Percentiles rank a stretch among this genome's conserved stretches.
phyloP scores from a whole-genome alignment of 495 filamentous ascomycete species.

The Lineolata rhizophorae region DNA sequence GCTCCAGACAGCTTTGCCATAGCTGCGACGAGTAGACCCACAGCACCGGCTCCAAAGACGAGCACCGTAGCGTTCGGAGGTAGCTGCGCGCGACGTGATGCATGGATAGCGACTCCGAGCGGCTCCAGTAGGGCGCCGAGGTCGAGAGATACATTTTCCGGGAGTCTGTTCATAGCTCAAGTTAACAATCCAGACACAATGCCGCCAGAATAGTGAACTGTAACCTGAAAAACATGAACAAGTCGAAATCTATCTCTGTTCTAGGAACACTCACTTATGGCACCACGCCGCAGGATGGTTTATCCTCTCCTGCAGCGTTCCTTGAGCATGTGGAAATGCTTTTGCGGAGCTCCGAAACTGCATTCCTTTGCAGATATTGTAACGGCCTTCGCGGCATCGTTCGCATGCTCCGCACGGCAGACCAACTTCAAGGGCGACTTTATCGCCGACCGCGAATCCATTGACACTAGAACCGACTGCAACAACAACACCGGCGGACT shows the following conservation, averaged over 20 bases:
- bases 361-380: slow-evolving; percentile 73
- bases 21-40: slow-evolving; percentile 56
- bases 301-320: slow-evolving; percentile 59
- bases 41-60: slow-evolving; percentile 62
- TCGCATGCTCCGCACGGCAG: slow-evolving; percentile 51
- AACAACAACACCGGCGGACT: slow-evolving; percentile 33
- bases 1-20: slow-evolving; percentile 44
- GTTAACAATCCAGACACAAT: too few relatives aligned
- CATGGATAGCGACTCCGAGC: slow-evolving; percentile 60
- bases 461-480: slow-evolving; percentile 28
- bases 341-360: slow-evolving; percentile 63
- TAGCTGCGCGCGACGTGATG: slow-evolving; percentile 36
- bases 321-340: slow-evolving; percentile 55
- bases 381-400: slow-evolving; percentile 43
- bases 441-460: slow-evolving; percentile 33
- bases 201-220: neutral
- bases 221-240: neutral
- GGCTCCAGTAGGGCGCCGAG: slow-evolving; percentile 63
- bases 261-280: slow-evolving; percentile 33
- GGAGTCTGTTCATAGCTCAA: slow-evolving; percentile 31
- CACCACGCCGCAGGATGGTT: slow-evolving; percentile 52
- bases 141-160: slow-evolving; percentile 35
- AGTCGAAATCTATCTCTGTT: too few relatives aligned
- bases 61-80: slow-evolving; percentile 32
- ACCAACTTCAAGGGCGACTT: slow-evolving; percentile 69